A percentile compares a stretch with the other conserved stretches of the same genome.
phyloP scores from a whole-genome alignment of 169 alveolate species.

The Plasmodium malariae region DNA sequence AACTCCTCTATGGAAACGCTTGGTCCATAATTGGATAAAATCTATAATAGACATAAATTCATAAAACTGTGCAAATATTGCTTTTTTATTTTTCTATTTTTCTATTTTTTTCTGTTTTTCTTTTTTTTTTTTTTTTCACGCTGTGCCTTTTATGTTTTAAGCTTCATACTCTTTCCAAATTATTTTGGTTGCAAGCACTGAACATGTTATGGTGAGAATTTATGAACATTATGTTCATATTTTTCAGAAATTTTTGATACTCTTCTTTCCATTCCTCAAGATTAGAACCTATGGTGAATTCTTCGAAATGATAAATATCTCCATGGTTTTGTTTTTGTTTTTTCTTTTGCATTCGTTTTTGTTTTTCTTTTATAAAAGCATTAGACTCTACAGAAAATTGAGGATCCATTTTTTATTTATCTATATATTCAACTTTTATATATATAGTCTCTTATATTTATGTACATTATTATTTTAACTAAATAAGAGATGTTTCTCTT shows the following conservation, averaged over 20 bases:
- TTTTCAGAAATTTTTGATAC: constrained; percentile 24
- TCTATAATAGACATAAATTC: constrained; percentile 41
- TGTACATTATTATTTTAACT: not conserved
- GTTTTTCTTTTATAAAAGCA: constrained; percentile 25
- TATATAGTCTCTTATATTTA: not conserved
- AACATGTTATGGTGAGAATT: constrained; percentile 35
- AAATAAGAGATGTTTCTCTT: not conserved
- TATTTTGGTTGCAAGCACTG: constrained; percentile 14
- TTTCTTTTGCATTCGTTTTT: too few relatives aligned
- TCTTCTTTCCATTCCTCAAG: constrained; percentile 19
- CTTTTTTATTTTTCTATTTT: not conserved
- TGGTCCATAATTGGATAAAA: constrained; percentile 44
- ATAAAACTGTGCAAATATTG: not conserved
- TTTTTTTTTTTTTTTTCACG: constrained; percentile 4
- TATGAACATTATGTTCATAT: constrained; percentile 23
- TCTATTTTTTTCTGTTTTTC: not conserved
- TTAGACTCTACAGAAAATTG: constrained; percentile 1
- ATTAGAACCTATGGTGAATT: constrained; percentile 25
- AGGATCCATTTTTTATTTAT: constrained; percentile 39
- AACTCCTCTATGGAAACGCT: constrained; percentile 25
- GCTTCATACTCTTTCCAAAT: constrained; percentile 38
- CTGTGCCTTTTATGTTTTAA: too few relatives aligned
- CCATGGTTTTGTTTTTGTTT: constrained; percentile 25
- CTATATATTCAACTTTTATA: constrained; percentile 7
- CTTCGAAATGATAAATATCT: constrained; percentile 12